Conservation (phyloP, 345 rosid species). For the Lepidium didymum region DNA sequence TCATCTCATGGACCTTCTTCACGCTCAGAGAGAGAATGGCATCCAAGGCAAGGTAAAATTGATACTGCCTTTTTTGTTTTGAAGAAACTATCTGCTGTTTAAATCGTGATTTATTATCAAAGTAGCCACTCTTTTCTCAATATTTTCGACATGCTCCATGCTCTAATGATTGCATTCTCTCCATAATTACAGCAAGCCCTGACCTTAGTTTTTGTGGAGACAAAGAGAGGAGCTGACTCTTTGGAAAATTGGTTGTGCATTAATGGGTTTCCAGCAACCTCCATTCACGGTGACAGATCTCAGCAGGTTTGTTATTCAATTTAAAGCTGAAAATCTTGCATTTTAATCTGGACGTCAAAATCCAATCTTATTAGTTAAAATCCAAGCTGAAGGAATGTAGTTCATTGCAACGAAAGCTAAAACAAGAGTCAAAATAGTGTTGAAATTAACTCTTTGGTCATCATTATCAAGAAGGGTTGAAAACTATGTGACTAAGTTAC, state of each 20-base stretch:
- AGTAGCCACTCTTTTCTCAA: background rate
- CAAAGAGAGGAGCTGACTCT: slow-evolving; percentile 93
- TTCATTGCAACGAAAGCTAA: background rate
- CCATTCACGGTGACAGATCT: slow-evolving; percentile 93
- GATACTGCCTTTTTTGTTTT: background rate
- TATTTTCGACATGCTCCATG: background rate
- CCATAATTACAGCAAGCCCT: slow-evolving; percentile 69
- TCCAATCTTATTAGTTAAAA: background rate
- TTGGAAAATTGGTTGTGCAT: slow-evolving; percentile 82
- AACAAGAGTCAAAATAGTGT: background rate
- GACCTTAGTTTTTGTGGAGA: slow-evolving; percentile 98
- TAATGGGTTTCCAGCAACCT: slow-evolving; percentile 90
- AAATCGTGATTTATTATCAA: background rate
- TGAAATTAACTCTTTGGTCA: background rate
- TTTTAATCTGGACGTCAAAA: background rate
- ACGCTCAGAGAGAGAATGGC: slow-evolving; percentile 84
- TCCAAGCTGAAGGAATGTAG: background rate
- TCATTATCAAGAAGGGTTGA: background rate
- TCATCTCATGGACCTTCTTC: slow-evolving; percentile 98
- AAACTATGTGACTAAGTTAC: background rate
- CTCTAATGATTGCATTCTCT: slow-evolving; percentile 9
- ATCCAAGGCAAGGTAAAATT: slow-evolving; percentile 65
- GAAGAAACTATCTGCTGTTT: background rate
- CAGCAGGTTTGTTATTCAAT: slow-evolving; percentile 52
- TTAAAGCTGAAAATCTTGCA: slow-evolving; percentile 2